A percentile compares a stretch with the other conserved stretches of the same genome.
Conservation (phyloP, 1,284 basidiomycete genomes). For the Bjerkandera adusta region DNA sequence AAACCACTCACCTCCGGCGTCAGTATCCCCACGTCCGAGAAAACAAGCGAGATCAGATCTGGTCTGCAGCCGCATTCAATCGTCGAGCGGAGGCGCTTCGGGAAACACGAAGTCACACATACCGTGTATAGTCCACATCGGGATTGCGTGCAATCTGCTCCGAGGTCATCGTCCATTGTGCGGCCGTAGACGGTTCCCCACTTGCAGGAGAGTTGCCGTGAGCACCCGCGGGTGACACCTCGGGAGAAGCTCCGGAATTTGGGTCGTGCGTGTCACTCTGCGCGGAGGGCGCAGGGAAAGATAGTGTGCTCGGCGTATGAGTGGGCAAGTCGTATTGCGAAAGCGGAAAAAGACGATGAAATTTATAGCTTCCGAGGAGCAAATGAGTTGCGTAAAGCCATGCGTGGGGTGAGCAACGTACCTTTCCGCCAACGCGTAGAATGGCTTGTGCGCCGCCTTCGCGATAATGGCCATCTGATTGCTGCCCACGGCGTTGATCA, state of each 20-base stretch:
- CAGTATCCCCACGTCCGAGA: constrained; percentile 89
- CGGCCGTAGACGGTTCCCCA: constrained; percentile 15
- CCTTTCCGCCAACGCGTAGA: constrained; percentile 97
- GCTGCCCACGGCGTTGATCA: constrained; percentile 90
- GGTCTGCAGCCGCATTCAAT: constrained; percentile 46
- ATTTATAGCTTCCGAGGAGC: constrained; percentile 79
- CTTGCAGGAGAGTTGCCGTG: constrained; percentile 14
- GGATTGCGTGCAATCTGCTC: constrained; percentile 77
- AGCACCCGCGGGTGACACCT: constrained; percentile 11
- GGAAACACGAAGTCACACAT: constrained; percentile 15
- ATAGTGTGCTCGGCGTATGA: constrained; percentile 69
- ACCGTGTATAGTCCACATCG: constrained; percentile 84
- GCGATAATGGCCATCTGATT: constrained; percentile 97
- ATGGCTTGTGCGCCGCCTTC: constrained; percentile 91
- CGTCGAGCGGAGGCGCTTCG: background rate
- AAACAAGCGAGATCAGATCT: constrained; percentile 86
- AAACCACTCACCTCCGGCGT: constrained; percentile 55
- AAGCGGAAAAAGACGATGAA: constrained; percentile 94
- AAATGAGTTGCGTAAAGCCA: constrained; percentile 24
- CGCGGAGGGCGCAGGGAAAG: constrained; percentile 48
- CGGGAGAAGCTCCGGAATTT: constrained; percentile 19
- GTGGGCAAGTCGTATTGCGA: constrained; percentile 96
- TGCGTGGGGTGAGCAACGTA: constrained; percentile 31
- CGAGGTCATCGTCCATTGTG: constrained; percentile 53
- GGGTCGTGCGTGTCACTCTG: constrained; percentile 23